Base-by-base conservation (phyloP, 2,329 filamentous ascomycete species). In the Orbilia blumenaviensis region DNA sequence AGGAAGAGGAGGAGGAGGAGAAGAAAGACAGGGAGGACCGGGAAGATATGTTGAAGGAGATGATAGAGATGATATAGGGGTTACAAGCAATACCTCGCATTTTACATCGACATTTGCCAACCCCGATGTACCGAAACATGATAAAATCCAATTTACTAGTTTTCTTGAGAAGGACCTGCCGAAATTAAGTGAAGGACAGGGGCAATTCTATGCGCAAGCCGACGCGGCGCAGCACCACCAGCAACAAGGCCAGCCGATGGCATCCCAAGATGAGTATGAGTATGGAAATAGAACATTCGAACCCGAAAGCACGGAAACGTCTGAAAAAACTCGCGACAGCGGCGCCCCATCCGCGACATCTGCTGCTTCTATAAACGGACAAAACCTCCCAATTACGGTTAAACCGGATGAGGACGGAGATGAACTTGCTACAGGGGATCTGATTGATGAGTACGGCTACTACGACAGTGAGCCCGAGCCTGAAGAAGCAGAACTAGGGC, bases 351-450 rank as follows among this genome's bases (percentile, higher is more conserved):
- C 48, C 41, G 34, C 67, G 32, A 52, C 58, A 36, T 18, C 64
- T n/a, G 44, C 56, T 63, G 63, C 54, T 71, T 41, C 66, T 71
- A 56, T 56, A 74, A 66, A 62, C 25, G 52, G 69, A 60, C 54
- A 75, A 34, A 36, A 23, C 46, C 32, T 36, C 52, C 34, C 54
- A 68, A 67, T 68, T 68, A 75, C 56, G 58, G 54, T 63, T 75
- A 67, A 68, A 63, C 71, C 71, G 71, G 63, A 75, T 75, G 71
- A 75, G 52, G 71, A 75, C 63, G 71, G 63, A 75, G 71, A 75
- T 68, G 61, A 60, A 41, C 16, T 56, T 18, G 63, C 56, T 23
- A 74, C 69, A 66, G 71, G 71, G 71, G 63, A 68, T 25, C 48
- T 68, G 54, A 67, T 75, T 50, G 71, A 75, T 32, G 54, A 68